phyloP scores from a whole-genome alignment of 768 basidiomycete genomes.

The Xerocomellus intermedius region DNA sequence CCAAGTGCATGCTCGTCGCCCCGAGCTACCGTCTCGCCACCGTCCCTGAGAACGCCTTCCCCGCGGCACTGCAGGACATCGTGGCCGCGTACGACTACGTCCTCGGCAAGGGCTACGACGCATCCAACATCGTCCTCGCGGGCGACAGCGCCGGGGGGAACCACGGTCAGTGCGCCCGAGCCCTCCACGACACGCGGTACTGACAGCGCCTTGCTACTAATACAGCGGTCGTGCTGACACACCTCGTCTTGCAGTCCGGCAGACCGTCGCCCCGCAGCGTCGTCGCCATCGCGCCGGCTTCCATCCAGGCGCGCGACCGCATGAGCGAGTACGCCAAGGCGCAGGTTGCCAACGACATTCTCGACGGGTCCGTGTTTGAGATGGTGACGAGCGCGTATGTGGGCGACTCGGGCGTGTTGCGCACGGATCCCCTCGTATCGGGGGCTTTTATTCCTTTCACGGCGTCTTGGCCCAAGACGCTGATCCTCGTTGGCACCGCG shows the following conservation, averaged over 20 bases:
- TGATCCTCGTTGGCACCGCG: constrained; percentile 19
- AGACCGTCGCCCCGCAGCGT: constrained; percentile 51
- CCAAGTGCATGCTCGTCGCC: constrained; percentile 15
- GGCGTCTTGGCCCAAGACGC: constrained; percentile 21
- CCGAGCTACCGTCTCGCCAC: constrained; percentile 28
- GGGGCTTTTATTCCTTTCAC: constrained; percentile 13
- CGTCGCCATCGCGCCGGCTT: constrained; percentile 50
- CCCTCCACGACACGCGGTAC: no score
- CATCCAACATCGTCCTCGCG: constrained; percentile 18
- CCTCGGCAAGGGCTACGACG: constrained; percentile 21
- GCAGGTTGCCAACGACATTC: neutral
- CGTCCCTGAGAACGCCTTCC: constrained; percentile 22
- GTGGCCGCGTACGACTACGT: constrained; percentile 27
- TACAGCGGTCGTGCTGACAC: neutral
- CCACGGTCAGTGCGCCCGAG: constrained; percentile 14
- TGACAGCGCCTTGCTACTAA: neutral
- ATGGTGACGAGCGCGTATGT: constrained; percentile 4
- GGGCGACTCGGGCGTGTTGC: constrained; percentile 4
- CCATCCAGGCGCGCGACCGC: neutral
- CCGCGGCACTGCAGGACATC: constrained; percentile 23
- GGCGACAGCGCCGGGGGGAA: constrained; percentile 30
- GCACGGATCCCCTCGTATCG: constrained; percentile 20
- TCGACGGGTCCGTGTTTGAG: neutral
- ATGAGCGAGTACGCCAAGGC: constrained; percentile 1
- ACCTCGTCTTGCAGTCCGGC: constrained; percentile 50